These are phyloP conservation scores for Termitomyces sp. DNA, from an alignment of 768 basidiomycete genomes.

Conservation along the genomic window DNA sequence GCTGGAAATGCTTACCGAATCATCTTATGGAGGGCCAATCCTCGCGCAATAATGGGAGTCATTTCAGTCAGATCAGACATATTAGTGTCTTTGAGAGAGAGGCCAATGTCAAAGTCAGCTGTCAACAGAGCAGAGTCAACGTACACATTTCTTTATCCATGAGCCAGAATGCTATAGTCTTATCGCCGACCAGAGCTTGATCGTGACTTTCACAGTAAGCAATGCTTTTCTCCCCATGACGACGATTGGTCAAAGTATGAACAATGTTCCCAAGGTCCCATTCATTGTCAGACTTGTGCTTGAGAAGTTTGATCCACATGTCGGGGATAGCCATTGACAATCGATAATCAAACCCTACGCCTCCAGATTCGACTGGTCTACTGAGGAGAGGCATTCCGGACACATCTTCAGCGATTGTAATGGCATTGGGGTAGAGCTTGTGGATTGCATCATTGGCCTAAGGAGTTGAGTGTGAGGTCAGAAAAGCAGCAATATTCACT, in stretches of 20 bases:
- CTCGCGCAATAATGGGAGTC: conserved; percentile 84
- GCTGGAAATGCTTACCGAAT: conserved; percentile 58
- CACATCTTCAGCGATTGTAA: conserved; percentile 98
- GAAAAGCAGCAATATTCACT: conserved; percentile 24
- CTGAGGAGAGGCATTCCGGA: conserved; percentile 98
- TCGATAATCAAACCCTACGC: conserved; percentile 96
- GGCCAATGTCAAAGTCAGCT: background rate
- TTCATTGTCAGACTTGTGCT: conserved; percentile 79
- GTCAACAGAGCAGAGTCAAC: conserved; percentile 20
- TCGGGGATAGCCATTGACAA: conserved; percentile 98
- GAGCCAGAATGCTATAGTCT: conserved; percentile 97
- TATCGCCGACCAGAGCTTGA: conserved; percentile 97
- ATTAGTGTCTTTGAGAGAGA: conserved; percentile 60
- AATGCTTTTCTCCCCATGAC: conserved; percentile 86
- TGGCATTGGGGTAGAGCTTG: conserved; percentile 65
- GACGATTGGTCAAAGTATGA: conserved; percentile 84
- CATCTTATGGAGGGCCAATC: conserved; percentile 94
- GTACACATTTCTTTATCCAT: conserved; percentile 99
- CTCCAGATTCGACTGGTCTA: conserved; percentile 70
- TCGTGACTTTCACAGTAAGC: conserved; percentile 96
- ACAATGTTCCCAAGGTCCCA: conserved; percentile 89
- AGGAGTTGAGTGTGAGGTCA: background rate
- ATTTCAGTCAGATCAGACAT: conserved; percentile 86
- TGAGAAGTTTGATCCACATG: conserved; percentile 99
- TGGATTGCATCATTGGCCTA: conserved; percentile 94